phyloP scores from a whole-genome alignment of 164 flowering plant species.

The Chimonanthus praecox region DNA sequence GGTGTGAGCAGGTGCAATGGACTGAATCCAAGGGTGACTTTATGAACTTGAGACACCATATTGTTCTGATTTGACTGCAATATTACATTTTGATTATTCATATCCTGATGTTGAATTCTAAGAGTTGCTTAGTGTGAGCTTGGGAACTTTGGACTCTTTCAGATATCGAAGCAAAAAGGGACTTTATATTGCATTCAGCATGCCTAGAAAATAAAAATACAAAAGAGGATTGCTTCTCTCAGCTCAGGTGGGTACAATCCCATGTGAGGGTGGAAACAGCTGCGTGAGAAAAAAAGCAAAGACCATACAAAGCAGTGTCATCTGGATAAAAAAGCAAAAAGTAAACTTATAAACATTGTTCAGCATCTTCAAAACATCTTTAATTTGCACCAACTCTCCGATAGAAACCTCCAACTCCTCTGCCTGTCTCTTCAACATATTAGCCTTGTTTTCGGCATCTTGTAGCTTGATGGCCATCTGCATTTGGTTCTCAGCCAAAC shows the following conservation, averaged over 20 bases:
- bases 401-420: conserved; percentile 29
- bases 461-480: conserved; percentile 29
- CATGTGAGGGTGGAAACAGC: conserved; percentile 25
- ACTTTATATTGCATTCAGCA: neutral
- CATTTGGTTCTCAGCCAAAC: conserved; percentile 27
- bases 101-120: too few species aligned
- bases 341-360: conserved; percentile 30
- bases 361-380: conserved; percentile 33
- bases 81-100: too few species aligned
- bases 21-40: too few species aligned
- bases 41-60: too few species aligned
- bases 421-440: conserved; percentile 25
- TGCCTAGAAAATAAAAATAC: neutral
- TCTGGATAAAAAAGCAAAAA: conserved; percentile 36
- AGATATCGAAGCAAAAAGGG: too few species aligned
- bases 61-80: too few species aligned
- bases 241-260: conserved; percentile 54
- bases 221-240: neutral
- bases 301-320: conserved; percentile 34
- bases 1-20: too few species aligned
- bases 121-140: too few species aligned
- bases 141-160: too few species aligned
- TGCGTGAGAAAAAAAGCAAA: conserved; percentile 28
- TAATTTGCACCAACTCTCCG: conserved; percentile 22
- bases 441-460: conserved; percentile 33